Evolutionary conservation across 768 basidiomycete species (phyloP).

Genomic region (Phaffia australis): DNA sequence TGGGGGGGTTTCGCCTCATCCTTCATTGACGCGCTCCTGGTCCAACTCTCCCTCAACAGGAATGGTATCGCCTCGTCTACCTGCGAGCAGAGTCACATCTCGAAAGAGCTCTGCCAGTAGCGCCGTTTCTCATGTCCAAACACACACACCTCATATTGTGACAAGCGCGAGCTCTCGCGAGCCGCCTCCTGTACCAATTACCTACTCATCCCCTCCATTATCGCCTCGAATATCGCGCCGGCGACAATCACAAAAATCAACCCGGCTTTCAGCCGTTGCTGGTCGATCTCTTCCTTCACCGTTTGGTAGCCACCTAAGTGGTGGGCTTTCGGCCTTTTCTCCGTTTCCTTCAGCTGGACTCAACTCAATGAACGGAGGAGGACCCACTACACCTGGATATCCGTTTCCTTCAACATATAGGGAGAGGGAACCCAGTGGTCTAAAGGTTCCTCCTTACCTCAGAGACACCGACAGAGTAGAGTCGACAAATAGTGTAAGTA

Average conservation of each 20-base stretch:
- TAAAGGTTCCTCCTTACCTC: slow-evolving; percentile 16
- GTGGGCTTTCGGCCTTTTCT: slow-evolving; percentile 5
- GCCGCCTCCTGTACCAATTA: slow-evolving; percentile 18
- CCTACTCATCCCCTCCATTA: slow-evolving; percentile 4
- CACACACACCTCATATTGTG: slow-evolving; percentile 28
- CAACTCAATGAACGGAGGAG: slow-evolving; percentile 1
- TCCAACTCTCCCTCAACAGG: slow-evolving; percentile 4
- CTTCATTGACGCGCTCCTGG: slow-evolving; percentile 10
- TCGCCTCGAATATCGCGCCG: slow-evolving; percentile 31
- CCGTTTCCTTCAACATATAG: slow-evolving; percentile 7
- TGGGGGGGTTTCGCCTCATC: neutral
- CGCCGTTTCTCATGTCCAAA: slow-evolving; percentile 21
- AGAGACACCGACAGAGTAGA: slow-evolving; percentile 10
- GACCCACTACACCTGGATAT: slow-evolving; percentile 1
- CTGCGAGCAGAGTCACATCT: neutral
- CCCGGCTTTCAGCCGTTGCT: slow-evolving; percentile 17
- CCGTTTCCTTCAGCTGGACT: slow-evolving; percentile 13
- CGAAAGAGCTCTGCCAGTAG: too few species aligned
- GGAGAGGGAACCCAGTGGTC: neutral
- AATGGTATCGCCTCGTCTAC: slow-evolving; percentile 11
- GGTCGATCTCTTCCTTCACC: slow-evolving; percentile 17
- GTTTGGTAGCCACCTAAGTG: neutral
- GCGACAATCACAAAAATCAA: slow-evolving; percentile 18
- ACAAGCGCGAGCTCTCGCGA: slow-evolving; percentile 28
- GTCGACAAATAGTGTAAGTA: slow-evolving; percentile 13